A percentile compares a stretch with the other conserved stretches of the same genome.
Conservation (phyloP, 2,329 filamentous ascomycete genomes). For the Davidsoniella virescens region DNA sequence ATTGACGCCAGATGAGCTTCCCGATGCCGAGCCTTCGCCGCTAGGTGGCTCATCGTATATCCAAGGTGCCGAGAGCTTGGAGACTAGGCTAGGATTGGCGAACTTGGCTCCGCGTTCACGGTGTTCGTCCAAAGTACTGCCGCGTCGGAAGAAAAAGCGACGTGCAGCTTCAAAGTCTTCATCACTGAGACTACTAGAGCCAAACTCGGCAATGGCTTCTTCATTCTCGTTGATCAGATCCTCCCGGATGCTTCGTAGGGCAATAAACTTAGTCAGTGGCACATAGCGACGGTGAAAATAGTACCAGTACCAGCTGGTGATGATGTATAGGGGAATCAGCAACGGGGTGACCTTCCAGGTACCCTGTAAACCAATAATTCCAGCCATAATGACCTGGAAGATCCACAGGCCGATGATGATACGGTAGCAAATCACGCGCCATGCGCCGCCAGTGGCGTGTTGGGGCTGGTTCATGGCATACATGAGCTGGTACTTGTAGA, state of each 20-base stretch:
- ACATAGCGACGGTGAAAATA: constrained; percentile 69
- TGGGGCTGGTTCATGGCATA: constrained; percentile 98
- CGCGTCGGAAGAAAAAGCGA: constrained; percentile 30
- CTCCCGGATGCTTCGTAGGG: constrained; percentile 65
- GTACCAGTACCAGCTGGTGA: constrained; percentile 79
- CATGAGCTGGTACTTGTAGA: constrained; percentile 92
- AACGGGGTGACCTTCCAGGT: constrained; percentile 59
- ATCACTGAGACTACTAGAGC: neutral
- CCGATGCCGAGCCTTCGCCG: neutral
- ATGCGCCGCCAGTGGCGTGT: constrained; percentile 81
- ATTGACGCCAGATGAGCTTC: neutral
- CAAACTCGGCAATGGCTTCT: constrained; percentile 19
- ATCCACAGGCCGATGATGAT: constrained; percentile 72
- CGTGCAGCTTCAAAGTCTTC: constrained; percentile 12
- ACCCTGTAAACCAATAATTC: constrained; percentile 58
- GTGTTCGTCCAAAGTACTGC: constrained; percentile 56
- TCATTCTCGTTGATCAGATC: constrained; percentile 21
- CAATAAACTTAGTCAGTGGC: constrained; percentile 83
- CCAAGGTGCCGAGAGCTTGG: constrained; percentile 56
- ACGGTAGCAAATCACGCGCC: constrained; percentile 92
- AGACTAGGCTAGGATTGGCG: constrained; percentile 58
- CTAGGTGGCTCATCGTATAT: constrained; percentile 29
- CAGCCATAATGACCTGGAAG: constrained; percentile 83
- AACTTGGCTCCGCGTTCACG: constrained; percentile 54
- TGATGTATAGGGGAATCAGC: constrained; percentile 58